Evolutionary conservation across 495 filamentous ascomycete species (phyloP).

Genomic region (Bryoglossum gracile): DNA sequence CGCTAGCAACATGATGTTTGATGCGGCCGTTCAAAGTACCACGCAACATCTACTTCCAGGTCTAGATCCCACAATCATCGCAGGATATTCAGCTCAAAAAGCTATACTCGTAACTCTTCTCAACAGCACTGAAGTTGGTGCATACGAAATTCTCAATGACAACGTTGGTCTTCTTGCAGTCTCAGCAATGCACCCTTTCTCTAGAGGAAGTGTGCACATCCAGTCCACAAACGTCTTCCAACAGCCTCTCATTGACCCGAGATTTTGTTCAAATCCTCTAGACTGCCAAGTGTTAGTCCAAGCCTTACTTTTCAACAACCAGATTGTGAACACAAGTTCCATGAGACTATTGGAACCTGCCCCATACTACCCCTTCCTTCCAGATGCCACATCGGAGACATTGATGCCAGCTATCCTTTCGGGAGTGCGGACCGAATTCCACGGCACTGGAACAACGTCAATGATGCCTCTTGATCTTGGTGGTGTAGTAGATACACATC

Average conservation of each 20-base stretch:
- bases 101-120: conserved; percentile 28
- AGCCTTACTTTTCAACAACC: conserved; percentile 34
- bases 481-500: conserved; percentile 36
- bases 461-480: conserved; percentile 41
- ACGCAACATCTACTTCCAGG: conserved; percentile 26
- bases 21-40: conserved; percentile 21
- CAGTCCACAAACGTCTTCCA: conserved; percentile 28
- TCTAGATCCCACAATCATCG: conserved; percentile 30
- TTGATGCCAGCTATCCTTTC: conserved; percentile 25
- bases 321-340: conserved; percentile 31
- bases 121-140: conserved; percentile 29
- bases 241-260: conserved; percentile 43
- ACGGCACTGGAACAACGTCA: conserved; percentile 34
- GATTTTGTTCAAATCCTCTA: conserved; percentile 45
- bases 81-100: conserved; percentile 35
- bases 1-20: conserved; percentile 20
- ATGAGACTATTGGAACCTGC: conserved; percentile 26
- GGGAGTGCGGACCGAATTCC: conserved; percentile 23
- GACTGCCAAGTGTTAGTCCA: conserved; percentile 42
- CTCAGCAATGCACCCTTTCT: conserved; percentile 41
- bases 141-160: conserved; percentile 34
- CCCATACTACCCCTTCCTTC: conserved; percentile 14
- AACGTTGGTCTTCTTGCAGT: conserved; percentile 33
- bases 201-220: conserved; percentile 50
- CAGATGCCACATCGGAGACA: conserved; percentile 28